A percentile compares a stretch with the other conserved stretches of the same genome.
Conservation (phyloP, 345 rosid species). For the Brassica napus region DNA sequence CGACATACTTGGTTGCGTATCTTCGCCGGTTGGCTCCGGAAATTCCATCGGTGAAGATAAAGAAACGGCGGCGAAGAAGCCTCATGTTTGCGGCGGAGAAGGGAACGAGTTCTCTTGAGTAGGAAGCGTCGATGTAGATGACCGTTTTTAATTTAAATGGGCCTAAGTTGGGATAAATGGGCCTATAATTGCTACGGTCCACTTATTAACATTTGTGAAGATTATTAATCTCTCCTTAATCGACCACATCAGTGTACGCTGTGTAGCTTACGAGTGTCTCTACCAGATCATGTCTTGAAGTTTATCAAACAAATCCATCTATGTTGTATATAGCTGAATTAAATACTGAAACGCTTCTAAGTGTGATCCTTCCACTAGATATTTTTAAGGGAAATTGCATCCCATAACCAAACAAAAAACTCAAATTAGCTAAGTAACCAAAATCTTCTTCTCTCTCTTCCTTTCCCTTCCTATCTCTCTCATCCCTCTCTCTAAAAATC, state of each 20-base stretch:
- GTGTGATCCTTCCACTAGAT: not conserved
- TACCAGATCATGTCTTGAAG: no score
- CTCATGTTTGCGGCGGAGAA: constrained; percentile 32
- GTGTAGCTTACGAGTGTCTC: not conserved
- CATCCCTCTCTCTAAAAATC: no score
- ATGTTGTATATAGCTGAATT: not conserved
- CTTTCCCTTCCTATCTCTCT: no score
- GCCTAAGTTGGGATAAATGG: not conserved
- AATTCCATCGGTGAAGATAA: not conserved
- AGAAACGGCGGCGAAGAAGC: constrained; percentile 31
- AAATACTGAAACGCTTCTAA: not conserved
- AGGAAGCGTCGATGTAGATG: not conserved
- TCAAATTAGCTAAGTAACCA: no score
- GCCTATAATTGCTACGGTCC: not conserved
- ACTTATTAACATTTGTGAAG: not conserved
- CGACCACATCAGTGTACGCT: not conserved
- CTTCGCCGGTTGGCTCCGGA: constrained; percentile 38
- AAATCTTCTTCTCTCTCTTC: no score
- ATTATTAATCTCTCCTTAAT: not conserved
- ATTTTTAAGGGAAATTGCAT: no score
- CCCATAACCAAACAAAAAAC: no score
- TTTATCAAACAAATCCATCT: not conserved
- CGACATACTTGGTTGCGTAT: constrained; percentile 72
- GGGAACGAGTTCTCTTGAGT: not conserved
- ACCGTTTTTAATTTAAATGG: not conserved